Percentiles rank a stretch among this genome's conserved stretches.
Conservation (phyloP, 352 stramenopile species). For the Phytopythium ostracodes region DNA sequence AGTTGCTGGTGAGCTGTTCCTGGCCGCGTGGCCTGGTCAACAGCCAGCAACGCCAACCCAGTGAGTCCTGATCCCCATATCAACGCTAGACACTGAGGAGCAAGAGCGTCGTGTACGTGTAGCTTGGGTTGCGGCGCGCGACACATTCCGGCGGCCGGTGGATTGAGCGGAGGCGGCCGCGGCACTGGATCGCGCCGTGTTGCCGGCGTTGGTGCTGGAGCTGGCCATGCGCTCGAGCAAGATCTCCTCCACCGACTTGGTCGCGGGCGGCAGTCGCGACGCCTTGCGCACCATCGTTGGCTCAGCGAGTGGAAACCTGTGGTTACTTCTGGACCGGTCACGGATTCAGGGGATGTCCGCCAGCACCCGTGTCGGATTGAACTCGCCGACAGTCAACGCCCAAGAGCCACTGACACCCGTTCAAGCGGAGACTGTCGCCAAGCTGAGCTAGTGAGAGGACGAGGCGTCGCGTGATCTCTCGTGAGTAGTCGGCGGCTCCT, state of each 20-base stretch:
- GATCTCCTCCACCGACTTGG: slow-evolving; percentile 68
- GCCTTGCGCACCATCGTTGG: slow-evolving; percentile 62
- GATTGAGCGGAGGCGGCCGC: background rate
- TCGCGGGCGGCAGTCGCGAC: slow-evolving; percentile 41
- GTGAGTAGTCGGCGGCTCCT: background rate
- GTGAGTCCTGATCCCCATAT: too few relatives aligned
- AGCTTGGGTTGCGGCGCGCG: background rate
- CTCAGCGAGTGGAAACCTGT: too few relatives aligned
- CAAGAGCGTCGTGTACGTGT: background rate
- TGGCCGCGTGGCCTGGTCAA: background rate
- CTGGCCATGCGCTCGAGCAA: slow-evolving; percentile 46
- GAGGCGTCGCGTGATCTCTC: background rate
- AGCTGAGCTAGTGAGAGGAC: background rate
- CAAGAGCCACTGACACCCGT: background rate
- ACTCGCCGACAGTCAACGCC: background rate
- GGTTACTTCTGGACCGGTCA: too few relatives aligned
- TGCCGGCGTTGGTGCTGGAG: background rate
- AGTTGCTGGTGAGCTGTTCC: slow-evolving; percentile 1
- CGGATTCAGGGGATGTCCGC: too few relatives aligned
- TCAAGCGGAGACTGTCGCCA: background rate
- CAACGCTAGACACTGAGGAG: too few relatives aligned
- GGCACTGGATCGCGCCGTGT: background rate
- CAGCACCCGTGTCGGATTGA: too few relatives aligned
- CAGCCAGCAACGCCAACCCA: background rate
- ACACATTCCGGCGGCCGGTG: background rate